Base-by-base conservation (phyloP, 2,329 filamentous ascomycete species). In the Fusarium camptoceras region DNA sequence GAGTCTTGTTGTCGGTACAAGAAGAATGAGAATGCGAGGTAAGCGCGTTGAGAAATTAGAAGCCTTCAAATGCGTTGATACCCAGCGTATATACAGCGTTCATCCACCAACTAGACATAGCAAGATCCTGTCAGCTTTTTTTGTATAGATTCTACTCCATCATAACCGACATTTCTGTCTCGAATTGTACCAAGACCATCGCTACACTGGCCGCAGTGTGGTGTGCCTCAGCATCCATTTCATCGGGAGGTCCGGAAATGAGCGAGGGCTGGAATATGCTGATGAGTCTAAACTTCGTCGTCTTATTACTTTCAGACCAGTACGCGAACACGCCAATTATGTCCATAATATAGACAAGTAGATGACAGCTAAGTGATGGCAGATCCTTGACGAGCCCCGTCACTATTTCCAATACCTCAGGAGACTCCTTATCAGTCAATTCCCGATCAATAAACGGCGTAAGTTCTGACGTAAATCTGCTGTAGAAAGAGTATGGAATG, bases 1-100 rank as follows among this genome's bases (percentile, higher is more conserved):
- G 54, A 56, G 9, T 18, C 54, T n/a, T 56, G 54, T 22, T 56
- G 54, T 16, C 31, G 54, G n/a, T 56, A 56, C 14, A 50, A 28
- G n/a, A 47, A 47, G 16, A 4, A 9, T 10, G 20, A 27, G 22
- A 28, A 8, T 18, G 22, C 22, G 3, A 8, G 15, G 27, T 41
- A 16, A 28, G 1, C 4, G 14, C 8, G 5, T 8, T 8, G 18
- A 2, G 15, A 10, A 7, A 2, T 15, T 15, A 18, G 20, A 47
- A 15, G 28, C 12, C 30, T 9, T 44, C n/a, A 22, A 10, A 16
- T 15, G 15, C 11, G 25, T 22, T 37, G 10, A 37, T 37, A 37
- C 34, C 18, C 18, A n/a, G 34, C 10, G 34, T 37, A 37, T n/a
- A 37, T 37, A 37, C 34, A 37, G 34, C 18, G 2, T 37, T 37